A percentile compares a stretch with the other conserved stretches of the same genome.
Conservation (phyloP, 176 grass and related monocot genomes). For the Typha latifolia region DNA sequence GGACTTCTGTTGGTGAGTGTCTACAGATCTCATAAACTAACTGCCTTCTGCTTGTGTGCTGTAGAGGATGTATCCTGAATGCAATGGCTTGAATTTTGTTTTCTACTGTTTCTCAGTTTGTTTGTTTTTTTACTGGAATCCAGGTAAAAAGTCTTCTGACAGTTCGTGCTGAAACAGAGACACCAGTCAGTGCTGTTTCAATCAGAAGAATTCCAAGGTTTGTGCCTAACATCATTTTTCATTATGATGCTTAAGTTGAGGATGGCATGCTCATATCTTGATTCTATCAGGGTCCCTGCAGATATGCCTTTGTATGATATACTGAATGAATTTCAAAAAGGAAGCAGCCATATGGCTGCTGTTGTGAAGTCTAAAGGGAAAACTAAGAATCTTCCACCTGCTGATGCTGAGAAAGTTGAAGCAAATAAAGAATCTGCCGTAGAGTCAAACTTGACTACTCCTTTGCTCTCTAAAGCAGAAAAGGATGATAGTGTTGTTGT, state of each 20-base stretch:
- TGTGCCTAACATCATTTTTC: conserved; percentile 1
- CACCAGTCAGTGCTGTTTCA: conserved; percentile 96
- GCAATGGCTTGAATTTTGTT: neutral
- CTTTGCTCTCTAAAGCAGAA: conserved; percentile 64
- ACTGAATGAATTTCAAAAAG: conserved; percentile 99
- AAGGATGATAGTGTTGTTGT: conserved; percentile 46
- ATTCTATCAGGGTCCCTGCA: conserved; percentile 68
- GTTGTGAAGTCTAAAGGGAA: conserved; percentile 65
- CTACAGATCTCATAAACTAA: too few species aligned
- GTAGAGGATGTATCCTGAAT: neutral
- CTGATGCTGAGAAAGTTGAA: conserved; percentile 34
- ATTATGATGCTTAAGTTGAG: conserved; percentile 9
- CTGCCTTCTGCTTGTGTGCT: neutral
- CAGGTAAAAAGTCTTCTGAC: conserved; percentile 99
- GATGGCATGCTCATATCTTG: conserved; percentile 11
- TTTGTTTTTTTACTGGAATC: conserved; percentile 16
- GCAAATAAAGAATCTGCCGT: conserved; percentile 31
- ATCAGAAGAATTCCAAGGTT: conserved; percentile 98
- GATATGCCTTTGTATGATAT: conserved; percentile 99
- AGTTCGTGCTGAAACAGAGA: conserved; percentile 98
- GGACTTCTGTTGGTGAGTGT: conserved; percentile 83
- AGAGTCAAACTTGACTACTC: conserved; percentile 28
- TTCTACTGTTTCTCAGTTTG: conserved; percentile 21
- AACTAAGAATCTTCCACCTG: conserved; percentile 28
- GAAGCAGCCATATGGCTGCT: conserved; percentile 99